A percentile compares a stretch with the other conserved stretches of the same genome.
Evolutionary conservation across 768 basidiomycete genomes (phyloP).

Genomic region (Boletus reticuloceps): DNA sequence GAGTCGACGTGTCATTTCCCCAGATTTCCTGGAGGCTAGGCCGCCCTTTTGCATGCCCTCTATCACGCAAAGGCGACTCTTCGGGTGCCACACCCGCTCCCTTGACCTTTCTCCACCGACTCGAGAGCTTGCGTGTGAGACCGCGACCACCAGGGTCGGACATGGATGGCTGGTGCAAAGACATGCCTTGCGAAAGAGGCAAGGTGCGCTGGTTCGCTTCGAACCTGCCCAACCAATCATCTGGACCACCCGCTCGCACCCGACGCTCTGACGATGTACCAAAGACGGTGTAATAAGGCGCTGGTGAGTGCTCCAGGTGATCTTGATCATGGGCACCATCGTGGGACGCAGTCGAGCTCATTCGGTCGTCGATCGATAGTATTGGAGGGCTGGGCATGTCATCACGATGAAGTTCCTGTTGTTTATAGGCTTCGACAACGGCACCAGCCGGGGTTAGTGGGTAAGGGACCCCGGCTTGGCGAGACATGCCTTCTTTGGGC

Average conservation of each 20-base stretch:
- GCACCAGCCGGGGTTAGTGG: slow-evolving; percentile 45
- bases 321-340: slow-evolving; percentile 16
- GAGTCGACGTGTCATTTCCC: slow-evolving; percentile 5
- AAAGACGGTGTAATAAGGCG: slow-evolving; percentile 58
- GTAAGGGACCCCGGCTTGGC: neutral
- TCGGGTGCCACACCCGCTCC: slow-evolving; percentile 15
- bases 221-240: slow-evolving; percentile 29
- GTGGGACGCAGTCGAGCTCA: slow-evolving; percentile 5
- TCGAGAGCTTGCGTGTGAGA: slow-evolving; percentile 38
- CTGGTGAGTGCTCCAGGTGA: slow-evolving; percentile 14
- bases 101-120: slow-evolving; percentile 29
- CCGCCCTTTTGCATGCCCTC: slow-evolving; percentile 19
- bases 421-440: slow-evolving; percentile 48
- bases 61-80: slow-evolving; percentile 22
- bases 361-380: slow-evolving; percentile 28
- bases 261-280: slow-evolving; percentile 45
- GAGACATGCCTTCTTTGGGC: neutral
- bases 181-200: neutral
- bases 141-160: slow-evolving; percentile 18
- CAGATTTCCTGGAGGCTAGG: slow-evolving; percentile 36
- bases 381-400: slow-evolving; percentile 10
- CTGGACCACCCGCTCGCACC: slow-evolving; percentile 43
- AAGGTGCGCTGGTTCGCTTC: slow-evolving; percentile 2
- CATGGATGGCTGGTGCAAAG: slow-evolving; percentile 4
- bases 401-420: slow-evolving; percentile 33